phyloP scores from a whole-genome alignment of 2,329 filamentous ascomycete species.

The Phoma sp. region DNA sequence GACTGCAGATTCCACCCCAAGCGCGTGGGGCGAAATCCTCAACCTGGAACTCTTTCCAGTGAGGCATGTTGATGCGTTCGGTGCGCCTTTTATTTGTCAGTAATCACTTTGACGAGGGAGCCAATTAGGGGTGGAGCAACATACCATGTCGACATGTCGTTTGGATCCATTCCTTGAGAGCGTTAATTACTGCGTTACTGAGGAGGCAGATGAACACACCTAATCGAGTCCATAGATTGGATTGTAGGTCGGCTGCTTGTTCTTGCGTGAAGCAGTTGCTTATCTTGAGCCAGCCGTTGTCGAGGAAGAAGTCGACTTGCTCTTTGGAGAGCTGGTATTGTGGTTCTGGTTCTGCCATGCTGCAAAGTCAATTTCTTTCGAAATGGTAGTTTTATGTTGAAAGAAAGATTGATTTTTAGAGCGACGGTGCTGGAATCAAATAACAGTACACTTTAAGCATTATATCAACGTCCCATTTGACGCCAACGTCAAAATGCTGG shows the following conservation, averaged over 20 bases:
- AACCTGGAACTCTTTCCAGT: conserved; percentile 62
- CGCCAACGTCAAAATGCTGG: conserved; percentile 3
- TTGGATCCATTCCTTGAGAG: conserved; percentile 70
- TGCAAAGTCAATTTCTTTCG: no score
- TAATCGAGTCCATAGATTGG: conserved; percentile 68
- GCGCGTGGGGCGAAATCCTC: conserved; percentile 68
- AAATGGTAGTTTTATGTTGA: no score
- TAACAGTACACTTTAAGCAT: conserved; percentile 1
- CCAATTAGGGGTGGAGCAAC: background rate
- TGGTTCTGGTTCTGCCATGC: conserved; percentile 28
- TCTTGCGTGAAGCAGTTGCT: conserved; percentile 60
- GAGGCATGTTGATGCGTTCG: conserved; percentile 70
- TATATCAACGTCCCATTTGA: background rate
- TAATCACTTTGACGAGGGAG: background rate
- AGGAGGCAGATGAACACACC: no score
- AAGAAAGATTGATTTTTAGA: no score
- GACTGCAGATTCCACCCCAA: conserved; percentile 71
- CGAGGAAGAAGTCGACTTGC: conserved; percentile 62
- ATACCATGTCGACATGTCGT: conserved; percentile 70
- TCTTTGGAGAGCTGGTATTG: conserved; percentile 51
- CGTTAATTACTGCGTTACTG: no score
- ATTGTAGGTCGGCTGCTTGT: conserved; percentile 57
- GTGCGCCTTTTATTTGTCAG: conserved; percentile 45
- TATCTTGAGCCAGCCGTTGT: conserved; percentile 64
- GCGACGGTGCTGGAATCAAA: background rate